Conservation (phyloP, 169 alveolate genomes). For the Plasmodium berghei region DNA sequence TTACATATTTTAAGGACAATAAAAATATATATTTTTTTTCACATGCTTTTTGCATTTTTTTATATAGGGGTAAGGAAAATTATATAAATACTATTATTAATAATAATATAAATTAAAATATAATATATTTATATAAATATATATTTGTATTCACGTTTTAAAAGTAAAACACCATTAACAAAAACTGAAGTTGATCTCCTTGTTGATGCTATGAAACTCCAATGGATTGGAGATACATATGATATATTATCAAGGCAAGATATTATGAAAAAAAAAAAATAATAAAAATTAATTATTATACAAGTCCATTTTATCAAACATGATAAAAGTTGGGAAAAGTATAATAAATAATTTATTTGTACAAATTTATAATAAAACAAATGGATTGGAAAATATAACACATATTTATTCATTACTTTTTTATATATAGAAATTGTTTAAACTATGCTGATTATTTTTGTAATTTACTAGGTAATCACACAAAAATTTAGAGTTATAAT, state of each 20-base stretch:
- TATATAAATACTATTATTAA: neutral
- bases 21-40: neutral
- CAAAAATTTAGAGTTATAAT: neutral
- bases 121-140: neutral
- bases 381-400: neutral
- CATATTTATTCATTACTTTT: neutral
- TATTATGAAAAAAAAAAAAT: neutral
- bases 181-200: conserved; percentile 49
- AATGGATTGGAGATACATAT: conserved; percentile 69
- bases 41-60: neutral
- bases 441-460: conserved; percentile 68
- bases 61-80: neutral
- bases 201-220: conserved; percentile 53
- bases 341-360: neutral
- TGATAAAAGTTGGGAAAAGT: neutral
- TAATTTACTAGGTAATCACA: conserved; percentile 28
- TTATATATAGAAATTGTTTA: conserved; percentile 32
- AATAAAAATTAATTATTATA: neutral
- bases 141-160: neutral
- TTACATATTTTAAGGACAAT: no score
- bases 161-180: conserved; percentile 50
- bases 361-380: conserved; percentile 1
- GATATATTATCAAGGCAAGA: conserved; percentile 63
- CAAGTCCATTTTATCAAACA: neutral
- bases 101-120: neutral